A percentile compares a stretch with the other conserved stretches of the same genome.
phyloP scores from a whole-genome alignment of 1,284 basidiomycete species.

The Sutorius eximius region DNA sequence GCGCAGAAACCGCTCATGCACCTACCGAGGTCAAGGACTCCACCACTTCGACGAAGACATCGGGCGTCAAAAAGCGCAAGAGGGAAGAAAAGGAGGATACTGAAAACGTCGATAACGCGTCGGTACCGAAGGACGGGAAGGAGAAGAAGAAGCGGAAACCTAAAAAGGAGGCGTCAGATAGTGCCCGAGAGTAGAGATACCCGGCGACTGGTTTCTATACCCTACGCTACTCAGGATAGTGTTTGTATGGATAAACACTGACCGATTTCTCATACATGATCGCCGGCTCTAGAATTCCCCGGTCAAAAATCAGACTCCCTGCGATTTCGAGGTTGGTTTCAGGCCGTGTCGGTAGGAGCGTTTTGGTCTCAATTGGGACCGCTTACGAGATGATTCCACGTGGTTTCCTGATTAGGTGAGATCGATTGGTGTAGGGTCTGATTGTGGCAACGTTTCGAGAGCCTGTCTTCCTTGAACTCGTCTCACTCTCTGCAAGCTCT shows the following conservation, averaged over 20 bases:
- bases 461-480: constrained; percentile 17
- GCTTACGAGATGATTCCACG: constrained; percentile 11
- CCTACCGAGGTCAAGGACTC: constrained; percentile 3
- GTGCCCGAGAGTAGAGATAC: constrained; percentile 4
- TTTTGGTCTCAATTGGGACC: too few species aligned
- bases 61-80: constrained; percentile 22
- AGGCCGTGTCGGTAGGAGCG: too few species aligned
- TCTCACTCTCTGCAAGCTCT: constrained; percentile 8
- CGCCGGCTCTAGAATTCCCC: background rate
- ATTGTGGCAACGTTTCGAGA: constrained; percentile 28
- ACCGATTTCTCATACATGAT: too few species aligned
- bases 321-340: background rate
- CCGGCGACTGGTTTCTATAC: background rate
- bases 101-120: background rate
- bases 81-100: constrained; percentile 8
- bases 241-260: background rate
- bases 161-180: constrained; percentile 6
- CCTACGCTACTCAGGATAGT: background rate
- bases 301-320: background rate
- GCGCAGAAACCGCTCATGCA: background rate
- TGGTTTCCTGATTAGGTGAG: constrained; percentile 33
- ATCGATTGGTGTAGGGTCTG: constrained; percentile 37
- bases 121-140: constrained; percentile 19
- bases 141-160: constrained; percentile 32
- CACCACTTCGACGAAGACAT: background rate